A percentile compares a stretch with the other conserved stretches of the same genome.
Evolutionary conservation across 352 stramenopile species (phyloP).

Genomic region (Globisporangium camurandrum): DNA sequence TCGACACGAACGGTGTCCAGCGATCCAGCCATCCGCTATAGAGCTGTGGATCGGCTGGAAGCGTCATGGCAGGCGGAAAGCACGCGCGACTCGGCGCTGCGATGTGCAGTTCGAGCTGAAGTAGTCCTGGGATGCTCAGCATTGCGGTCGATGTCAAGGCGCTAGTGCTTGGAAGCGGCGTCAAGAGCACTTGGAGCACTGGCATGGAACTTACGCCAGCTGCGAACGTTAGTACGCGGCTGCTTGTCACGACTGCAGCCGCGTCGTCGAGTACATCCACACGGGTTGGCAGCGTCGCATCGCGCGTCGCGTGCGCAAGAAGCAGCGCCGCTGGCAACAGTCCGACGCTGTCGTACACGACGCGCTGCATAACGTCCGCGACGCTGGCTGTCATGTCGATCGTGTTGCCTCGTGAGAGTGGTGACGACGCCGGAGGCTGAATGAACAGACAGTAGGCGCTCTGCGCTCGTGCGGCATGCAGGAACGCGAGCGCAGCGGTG

Average conservation of each 20-base stretch:
- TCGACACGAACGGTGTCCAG: constrained; percentile 29
- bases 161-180: constrained; percentile 10
- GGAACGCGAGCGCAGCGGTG: constrained; percentile 5
- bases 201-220: constrained; percentile 20
- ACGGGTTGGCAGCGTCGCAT: constrained; percentile 14
- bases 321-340: constrained; percentile 19
- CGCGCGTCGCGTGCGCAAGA: constrained; percentile 20
- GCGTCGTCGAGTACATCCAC: constrained; percentile 20
- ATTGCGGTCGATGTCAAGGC: constrained; percentile 6
- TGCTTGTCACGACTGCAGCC: constrained; percentile 13
- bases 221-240: constrained; percentile 16
- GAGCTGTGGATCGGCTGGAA: constrained; percentile 18
- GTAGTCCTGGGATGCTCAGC: constrained; percentile 21
- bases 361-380: constrained; percentile 13
- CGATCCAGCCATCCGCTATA: constrained; percentile 45
- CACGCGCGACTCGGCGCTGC: constrained; percentile 30
- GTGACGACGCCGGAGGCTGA: constrained; percentile 5
- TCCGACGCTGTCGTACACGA: constrained; percentile 12
- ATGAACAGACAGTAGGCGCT: constrained; percentile 26
- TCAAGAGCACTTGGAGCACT: constrained; percentile 19
- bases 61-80: constrained; percentile 5
- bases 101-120: constrained; percentile 19
- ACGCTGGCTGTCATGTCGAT: constrained; percentile 2
- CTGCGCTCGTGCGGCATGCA: constrained; percentile 13
- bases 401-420: constrained; percentile 3